These are phyloP conservation scores for Huntiella moniliformis DNA, from an alignment of 2,329 filamentous ascomycete species.

Conservation along the genomic window DNA sequence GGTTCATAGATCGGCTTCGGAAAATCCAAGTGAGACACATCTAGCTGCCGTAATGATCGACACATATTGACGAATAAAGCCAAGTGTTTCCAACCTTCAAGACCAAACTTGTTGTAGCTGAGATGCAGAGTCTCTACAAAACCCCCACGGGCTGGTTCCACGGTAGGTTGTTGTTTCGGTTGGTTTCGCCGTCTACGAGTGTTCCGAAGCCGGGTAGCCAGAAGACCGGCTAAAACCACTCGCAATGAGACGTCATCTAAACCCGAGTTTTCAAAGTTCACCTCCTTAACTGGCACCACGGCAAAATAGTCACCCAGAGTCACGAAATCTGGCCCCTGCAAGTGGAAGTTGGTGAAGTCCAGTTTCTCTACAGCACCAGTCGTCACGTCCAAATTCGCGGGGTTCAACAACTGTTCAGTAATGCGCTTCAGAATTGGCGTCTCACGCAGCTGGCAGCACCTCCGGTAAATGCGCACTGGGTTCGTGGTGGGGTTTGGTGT, in stretches of 20 bases:
- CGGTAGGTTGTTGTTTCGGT: conserved; percentile 15
- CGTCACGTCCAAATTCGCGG: conserved; percentile 43
- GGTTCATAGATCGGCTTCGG: conserved; percentile 23
- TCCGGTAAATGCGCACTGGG: conserved; percentile 76
- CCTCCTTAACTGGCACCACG: conserved; percentile 72
- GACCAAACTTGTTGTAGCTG: conserved; percentile 80
- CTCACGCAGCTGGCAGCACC: conserved; percentile 86
- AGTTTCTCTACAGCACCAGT: conserved; percentile 66
- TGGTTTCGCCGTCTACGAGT: conserved; percentile 21
- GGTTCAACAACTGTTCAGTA: conserved; percentile 64
- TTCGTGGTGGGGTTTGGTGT: conserved; percentile 55
- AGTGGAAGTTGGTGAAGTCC: conserved; percentile 66
- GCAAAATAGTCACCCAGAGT: conserved; percentile 89
- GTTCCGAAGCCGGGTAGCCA: conserved; percentile 56
- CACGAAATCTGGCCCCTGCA: conserved; percentile 66
- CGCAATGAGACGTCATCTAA: conserved; percentile 73
- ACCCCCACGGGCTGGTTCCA: conserved; percentile 36
- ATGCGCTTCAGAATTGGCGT: conserved; percentile 83
- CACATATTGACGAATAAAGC: conserved; percentile 82
- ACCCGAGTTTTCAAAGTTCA: conserved; percentile 74
- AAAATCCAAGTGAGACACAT: conserved; percentile 71
- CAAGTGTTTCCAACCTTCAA: conserved; percentile 81
- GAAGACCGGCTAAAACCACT: conserved; percentile 66
- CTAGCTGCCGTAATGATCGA: conserved; percentile 65
- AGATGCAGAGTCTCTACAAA: conserved; percentile 73